Percentiles rank a stretch among this genome's conserved stretches.
Evolutionary conservation across 2,329 filamentous ascomycete species (phyloP).

Genomic region (Cercospora brassicicola): DNA sequence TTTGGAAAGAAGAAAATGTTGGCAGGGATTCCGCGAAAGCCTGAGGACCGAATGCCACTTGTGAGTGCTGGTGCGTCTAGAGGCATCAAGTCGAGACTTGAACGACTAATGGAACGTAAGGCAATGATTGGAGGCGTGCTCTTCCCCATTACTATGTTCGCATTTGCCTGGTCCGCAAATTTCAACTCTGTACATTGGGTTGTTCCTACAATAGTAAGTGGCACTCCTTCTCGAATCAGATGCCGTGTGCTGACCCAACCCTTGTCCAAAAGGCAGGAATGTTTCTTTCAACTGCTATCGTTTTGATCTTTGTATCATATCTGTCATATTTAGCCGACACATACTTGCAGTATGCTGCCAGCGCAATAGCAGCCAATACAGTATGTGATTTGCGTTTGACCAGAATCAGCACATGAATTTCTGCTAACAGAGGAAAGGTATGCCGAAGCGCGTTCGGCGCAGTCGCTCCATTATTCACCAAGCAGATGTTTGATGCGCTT

Average conservation of each 20-base stretch:
- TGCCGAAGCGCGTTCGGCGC: conserved; percentile 34
- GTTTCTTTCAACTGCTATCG: conserved; percentile 44
- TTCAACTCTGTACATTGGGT: conserved; percentile 50
- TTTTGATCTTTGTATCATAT: conserved; percentile 54
- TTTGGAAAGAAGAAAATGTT: conserved; percentile 43
- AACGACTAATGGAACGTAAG: neutral
- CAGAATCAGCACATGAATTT: neutral
- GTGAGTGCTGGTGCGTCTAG: neutral
- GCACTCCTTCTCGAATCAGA: neutral
- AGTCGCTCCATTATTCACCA: conserved; percentile 35
- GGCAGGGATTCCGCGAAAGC: conserved; percentile 37
- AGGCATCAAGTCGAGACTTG: neutral
- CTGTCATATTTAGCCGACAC: conserved; percentile 57
- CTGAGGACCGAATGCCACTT: conserved; percentile 45
- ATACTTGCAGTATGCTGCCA: conserved; percentile 45
- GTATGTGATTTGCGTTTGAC: neutral
- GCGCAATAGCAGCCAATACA: conserved; percentile 33
- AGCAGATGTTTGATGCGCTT: conserved; percentile 37
- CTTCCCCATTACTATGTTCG: conserved; percentile 39
- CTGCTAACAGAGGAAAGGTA: conserved; percentile 26
- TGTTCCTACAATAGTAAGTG: conserved; percentile 43
- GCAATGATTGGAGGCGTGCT: conserved; percentile 39
- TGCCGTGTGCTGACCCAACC: conserved; percentile 39
- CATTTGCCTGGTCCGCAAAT: conserved; percentile 37
- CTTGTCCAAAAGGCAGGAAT: conserved; percentile 41